phyloP scores from a whole-genome alignment of 2,329 filamentous ascomycete genomes.

The Ophiocordyceps robertsii region DNA sequence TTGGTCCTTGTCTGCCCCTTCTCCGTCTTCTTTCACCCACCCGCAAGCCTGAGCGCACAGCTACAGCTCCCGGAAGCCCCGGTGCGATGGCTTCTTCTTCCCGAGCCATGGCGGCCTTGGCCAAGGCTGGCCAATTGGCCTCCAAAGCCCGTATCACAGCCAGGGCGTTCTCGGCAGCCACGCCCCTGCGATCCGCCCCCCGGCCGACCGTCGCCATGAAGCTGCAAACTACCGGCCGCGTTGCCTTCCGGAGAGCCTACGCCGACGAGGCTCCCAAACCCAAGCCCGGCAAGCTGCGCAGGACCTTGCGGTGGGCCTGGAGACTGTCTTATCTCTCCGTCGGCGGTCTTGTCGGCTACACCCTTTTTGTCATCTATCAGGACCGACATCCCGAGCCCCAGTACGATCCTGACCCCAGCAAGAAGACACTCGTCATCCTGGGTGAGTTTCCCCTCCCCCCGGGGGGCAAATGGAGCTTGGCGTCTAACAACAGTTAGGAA shows the following conservation, averaged over 20 bases:
- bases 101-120: conserved; percentile 25
- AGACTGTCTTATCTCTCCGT: conserved; percentile 66
- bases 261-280: conserved; percentile 37
- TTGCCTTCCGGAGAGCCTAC: conserved; percentile 30
- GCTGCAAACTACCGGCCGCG: conserved; percentile 21
- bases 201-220: conserved; percentile 20
- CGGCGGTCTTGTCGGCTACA: conserved; percentile 54
- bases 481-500: conserved; percentile 43
- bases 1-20: neutral
- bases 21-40: neutral
- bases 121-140: conserved; percentile 16
- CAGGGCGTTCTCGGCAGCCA: conserved; percentile 18
- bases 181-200: conserved; percentile 8
- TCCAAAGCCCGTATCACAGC: conserved; percentile 14
- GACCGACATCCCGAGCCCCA: conserved; percentile 74
- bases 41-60: neutral
- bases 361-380: conserved; percentile 71
- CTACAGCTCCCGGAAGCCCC: conserved; percentile 6
- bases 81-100: conserved; percentile 31
- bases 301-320: conserved; percentile 68
- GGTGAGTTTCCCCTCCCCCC: conserved; percentile 39
- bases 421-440: conserved; percentile 94
- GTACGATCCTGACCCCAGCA: conserved; percentile 62
- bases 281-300: conserved; percentile 48
- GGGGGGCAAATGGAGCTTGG: neutral